Conservation (phyloP, 352 stramenopile genomes). For the Pythium utonaiense region DNA sequence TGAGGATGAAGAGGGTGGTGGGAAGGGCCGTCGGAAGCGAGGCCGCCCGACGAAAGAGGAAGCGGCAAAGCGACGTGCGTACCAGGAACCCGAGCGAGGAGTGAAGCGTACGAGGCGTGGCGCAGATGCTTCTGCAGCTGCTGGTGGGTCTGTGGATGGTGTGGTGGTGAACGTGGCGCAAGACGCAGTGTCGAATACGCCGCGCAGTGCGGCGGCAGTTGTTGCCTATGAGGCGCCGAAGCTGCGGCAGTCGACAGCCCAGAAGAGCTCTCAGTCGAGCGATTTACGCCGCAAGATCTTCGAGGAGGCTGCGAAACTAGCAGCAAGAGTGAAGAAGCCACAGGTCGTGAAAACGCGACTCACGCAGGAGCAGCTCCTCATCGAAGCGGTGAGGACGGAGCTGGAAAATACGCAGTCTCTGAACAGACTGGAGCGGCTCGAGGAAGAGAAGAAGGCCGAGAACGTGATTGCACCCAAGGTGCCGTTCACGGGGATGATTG, state of each 20-base stretch:
- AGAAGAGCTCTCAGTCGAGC: slow-evolving; percentile 56
- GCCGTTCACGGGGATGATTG: slow-evolving; percentile 62
- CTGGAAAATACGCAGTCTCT: slow-evolving; percentile 81
- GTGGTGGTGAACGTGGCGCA: not conserved
- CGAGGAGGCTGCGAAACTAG: slow-evolving; percentile 44
- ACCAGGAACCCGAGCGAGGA: slow-evolving; percentile 27
- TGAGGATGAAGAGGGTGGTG: slow-evolving; percentile 44
- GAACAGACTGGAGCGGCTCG: slow-evolving; percentile 67
- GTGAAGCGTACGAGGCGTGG: slow-evolving; percentile 9
- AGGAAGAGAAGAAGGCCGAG: slow-evolving; percentile 81
- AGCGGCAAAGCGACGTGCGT: slow-evolving; percentile 14
- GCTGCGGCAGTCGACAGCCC: slow-evolving; percentile 54
- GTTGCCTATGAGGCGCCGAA: slow-evolving; percentile 35
- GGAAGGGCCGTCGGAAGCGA: slow-evolving; percentile 26
- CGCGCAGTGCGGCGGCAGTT: not conserved
- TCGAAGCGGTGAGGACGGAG: slow-evolving; percentile 72
- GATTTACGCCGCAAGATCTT: slow-evolving; percentile 55
- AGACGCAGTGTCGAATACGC: not conserved
- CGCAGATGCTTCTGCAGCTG: not conserved
- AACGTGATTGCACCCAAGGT: slow-evolving; percentile 54
- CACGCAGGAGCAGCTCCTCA: slow-evolving; percentile 65
- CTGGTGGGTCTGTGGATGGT: not conserved
- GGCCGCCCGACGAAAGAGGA: slow-evolving; percentile 6
- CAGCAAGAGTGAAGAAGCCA: slow-evolving; percentile 39
- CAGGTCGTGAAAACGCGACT: slow-evolving; percentile 27